A percentile compares a stretch with the other conserved stretches of the same genome.
phyloP scores from a whole-genome alignment of 164 flowering plant species.

The Taxillus chinensis region DNA sequence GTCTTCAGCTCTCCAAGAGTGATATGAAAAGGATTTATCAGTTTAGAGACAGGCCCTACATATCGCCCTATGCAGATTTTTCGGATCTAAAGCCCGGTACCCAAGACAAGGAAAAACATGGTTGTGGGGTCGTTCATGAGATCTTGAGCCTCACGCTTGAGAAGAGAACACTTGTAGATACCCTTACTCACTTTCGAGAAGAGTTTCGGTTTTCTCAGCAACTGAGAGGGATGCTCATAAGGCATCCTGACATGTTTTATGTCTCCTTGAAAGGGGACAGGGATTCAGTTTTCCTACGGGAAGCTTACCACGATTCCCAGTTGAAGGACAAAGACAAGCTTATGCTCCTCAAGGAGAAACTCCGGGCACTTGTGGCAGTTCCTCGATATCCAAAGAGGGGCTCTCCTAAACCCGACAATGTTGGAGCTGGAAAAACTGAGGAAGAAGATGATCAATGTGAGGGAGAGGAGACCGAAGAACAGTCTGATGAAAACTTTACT shows the following conservation, averaged over 20 bases:
- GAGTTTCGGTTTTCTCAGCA: slow-evolving; percentile 94
- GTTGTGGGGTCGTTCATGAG: slow-evolving; percentile 90
- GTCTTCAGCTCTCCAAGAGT: slow-evolving; percentile 67
- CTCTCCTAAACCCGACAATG: slow-evolving; percentile 15
- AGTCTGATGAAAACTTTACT: slow-evolving; percentile 48
- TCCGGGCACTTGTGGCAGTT: slow-evolving; percentile 69
- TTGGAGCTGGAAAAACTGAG: slow-evolving; percentile 19
- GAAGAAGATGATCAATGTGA: slow-evolving; percentile 24
- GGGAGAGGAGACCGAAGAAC: slow-evolving; percentile 39
- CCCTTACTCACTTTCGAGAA: slow-evolving; percentile 85
- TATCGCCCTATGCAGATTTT: slow-evolving; percentile 85
- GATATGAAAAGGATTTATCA: slow-evolving; percentile 59
- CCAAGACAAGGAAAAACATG: slow-evolving; percentile 75
- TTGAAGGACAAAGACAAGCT: slow-evolving; percentile 68
- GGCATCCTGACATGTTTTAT: slow-evolving; percentile 96
- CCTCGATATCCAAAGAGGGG: slow-evolving; percentile 44
- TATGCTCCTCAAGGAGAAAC: slow-evolving; percentile 76
- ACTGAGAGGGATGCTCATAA: slow-evolving; percentile 80
- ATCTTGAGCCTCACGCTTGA: slow-evolving; percentile 79
- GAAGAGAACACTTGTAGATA: slow-evolving; percentile 91
- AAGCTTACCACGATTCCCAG: slow-evolving; percentile 77
- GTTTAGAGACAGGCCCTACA: slow-evolving; percentile 72
- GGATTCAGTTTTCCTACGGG: slow-evolving; percentile 86
- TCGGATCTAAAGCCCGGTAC: slow-evolving; percentile 58
- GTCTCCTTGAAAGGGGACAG: slow-evolving; percentile 89